These are phyloP conservation scores for Colletotrichum falcatum DNA, from an alignment of 2,329 filamentous ascomycete genomes.

Conservation along the genomic window DNA sequence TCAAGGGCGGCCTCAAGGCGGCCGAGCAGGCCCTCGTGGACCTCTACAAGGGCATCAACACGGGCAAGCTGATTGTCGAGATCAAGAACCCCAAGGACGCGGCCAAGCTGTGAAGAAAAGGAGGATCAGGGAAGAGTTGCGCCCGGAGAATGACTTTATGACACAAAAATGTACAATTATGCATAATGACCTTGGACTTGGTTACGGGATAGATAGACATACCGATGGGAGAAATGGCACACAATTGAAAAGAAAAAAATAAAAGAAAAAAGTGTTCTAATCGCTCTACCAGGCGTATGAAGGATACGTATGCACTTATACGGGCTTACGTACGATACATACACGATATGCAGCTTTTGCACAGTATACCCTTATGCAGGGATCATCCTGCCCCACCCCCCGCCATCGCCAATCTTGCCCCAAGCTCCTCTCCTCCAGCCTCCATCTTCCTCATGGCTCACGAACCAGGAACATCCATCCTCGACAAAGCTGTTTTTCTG, in stretches of 20 bases:
- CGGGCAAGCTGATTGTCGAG: constrained; percentile 72
- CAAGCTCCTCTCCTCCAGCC: constrained; percentile 14
- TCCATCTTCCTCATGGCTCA: background rate
- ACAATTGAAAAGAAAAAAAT: background rate
- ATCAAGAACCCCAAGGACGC: constrained; percentile 53
- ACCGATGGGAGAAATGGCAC: background rate
- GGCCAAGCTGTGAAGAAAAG: constrained; percentile 26
- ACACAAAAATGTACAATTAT: constrained; percentile 25
- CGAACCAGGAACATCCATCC: constrained; percentile 7
- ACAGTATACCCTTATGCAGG: fast-evolving
- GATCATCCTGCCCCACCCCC: background rate
- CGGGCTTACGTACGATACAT: background rate
- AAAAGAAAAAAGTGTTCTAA: background rate
- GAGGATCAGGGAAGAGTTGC: background rate
- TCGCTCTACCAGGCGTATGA: background rate
- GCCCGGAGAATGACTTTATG: constrained; percentile 31
- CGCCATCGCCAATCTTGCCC: constrained; percentile 9
- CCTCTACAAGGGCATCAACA: constrained; percentile 77
- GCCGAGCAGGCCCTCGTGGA: constrained; percentile 73
- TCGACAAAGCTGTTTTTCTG: background rate
- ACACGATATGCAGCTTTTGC: background rate
- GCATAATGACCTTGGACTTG: constrained; percentile 25
- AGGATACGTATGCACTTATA: background rate
- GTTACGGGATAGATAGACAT: background rate
- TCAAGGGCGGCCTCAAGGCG: constrained; percentile 74